A percentile compares a stretch with the other conserved stretches of the same genome.
phyloP scores from a whole-genome alignment of 228 moss, liverwort and hornwort genomes.

The Sphagnum fallax region DNA sequence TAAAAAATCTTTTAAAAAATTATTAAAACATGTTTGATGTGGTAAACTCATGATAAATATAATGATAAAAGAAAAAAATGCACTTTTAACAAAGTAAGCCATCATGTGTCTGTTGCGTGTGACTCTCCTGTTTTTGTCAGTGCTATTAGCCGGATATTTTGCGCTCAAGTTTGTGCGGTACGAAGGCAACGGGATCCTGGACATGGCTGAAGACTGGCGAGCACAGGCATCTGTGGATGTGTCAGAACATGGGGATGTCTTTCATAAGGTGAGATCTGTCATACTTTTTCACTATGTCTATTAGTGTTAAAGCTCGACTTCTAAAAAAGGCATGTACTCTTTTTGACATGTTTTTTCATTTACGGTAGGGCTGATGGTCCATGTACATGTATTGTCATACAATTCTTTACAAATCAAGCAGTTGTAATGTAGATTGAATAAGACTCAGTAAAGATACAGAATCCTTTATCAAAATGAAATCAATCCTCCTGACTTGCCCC shows the following conservation, averaged over 20 bases:
- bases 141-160: constrained; percentile 24
- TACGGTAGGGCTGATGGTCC: background rate
- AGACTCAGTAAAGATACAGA: background rate
- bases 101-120: constrained; percentile 47
- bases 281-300: background rate
- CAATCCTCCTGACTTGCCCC: background rate
- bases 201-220: constrained; percentile 2
- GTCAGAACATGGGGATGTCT: background rate
- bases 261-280: too few species aligned
- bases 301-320: background rate
- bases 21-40: too few species aligned
- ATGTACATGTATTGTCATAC: background rate
- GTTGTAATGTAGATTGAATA: too few species aligned
- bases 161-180: constrained; percentile 15
- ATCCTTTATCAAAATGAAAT: background rate
- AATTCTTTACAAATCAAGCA: too few species aligned
- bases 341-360: background rate
- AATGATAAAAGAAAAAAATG: too few species aligned
- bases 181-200: constrained; percentile 10
- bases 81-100: too few species aligned
- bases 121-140: constrained; percentile 35
- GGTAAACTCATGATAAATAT: too few species aligned
- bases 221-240: background rate
- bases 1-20: too few species aligned
- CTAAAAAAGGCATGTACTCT: background rate